Conservation (phyloP, 768 basidiomycete species). For the Boletus sensibilis region DNA sequence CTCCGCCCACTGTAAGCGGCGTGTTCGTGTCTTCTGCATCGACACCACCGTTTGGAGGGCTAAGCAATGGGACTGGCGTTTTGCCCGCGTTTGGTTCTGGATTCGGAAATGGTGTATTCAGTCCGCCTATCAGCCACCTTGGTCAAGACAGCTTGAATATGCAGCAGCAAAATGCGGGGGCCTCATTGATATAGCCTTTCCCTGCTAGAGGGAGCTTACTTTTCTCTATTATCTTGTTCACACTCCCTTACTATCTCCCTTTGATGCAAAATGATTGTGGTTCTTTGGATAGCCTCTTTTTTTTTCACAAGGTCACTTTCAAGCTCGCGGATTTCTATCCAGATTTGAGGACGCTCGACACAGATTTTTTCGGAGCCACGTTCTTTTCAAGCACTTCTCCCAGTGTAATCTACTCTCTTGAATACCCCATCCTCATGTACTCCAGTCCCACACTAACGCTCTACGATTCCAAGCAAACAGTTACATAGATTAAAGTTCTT, state of each 20-base stretch:
- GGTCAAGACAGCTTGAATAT: constrained; percentile 22
- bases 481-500: background rate
- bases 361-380: constrained; percentile 6
- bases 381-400: background rate
- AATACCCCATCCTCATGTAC: constrained; percentile 20
- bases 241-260: background rate
- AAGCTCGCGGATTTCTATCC: constrained; percentile 10
- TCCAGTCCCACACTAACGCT: background rate
- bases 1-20: constrained; percentile 5
- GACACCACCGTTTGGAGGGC: constrained; percentile 25
- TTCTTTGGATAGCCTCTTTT: constrained; percentile 5
- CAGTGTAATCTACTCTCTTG: constrained; percentile 26
- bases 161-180: constrained; percentile 43
- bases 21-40: constrained; percentile 24
- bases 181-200: constrained; percentile 48
- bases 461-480: background rate
- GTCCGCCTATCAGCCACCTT: constrained; percentile 20
- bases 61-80: constrained; percentile 11
- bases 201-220: constrained; percentile 10
- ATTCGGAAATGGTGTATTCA: constrained; percentile 24
- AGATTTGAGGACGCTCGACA: constrained; percentile 4
- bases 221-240: background rate
- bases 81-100: constrained; percentile 11
- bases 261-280: background rate
- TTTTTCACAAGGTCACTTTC: background rate